Percentiles rank a stretch among this genome's conserved stretches.
Evolutionary conservation across 2,329 filamentous ascomycete genomes (phyloP).

Genomic region (Trichoderma polysporum): DNA sequence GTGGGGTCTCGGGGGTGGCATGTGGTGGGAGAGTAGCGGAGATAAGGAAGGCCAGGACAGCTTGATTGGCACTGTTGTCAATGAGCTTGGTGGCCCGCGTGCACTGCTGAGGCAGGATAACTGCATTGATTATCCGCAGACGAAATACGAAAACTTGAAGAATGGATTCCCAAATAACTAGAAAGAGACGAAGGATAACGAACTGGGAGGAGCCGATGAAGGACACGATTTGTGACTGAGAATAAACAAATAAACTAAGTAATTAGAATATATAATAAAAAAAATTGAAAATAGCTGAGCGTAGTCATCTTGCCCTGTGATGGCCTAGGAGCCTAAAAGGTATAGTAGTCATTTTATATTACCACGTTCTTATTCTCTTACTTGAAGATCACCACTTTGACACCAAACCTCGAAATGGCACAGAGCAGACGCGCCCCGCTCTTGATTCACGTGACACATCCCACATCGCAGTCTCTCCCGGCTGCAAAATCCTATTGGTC

Average conservation of each 20-base stretch:
- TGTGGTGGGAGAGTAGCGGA: slow-evolving; percentile 94
- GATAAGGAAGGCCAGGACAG: slow-evolving; percentile 67
- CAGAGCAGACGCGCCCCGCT: slow-evolving; percentile 18
- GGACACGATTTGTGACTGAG: not conserved
- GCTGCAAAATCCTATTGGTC: slow-evolving; percentile 22
- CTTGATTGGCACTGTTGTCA: slow-evolving; percentile 65
- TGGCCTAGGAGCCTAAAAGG: no score
- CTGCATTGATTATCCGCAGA: slow-evolving; percentile 61
- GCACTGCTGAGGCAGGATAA: slow-evolving; percentile 56
- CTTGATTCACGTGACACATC: slow-evolving; percentile 23
- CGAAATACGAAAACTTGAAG: slow-evolving; percentile 69
- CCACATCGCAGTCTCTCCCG: slow-evolving; percentile 11
- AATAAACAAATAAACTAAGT: not conserved
- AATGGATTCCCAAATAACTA: slow-evolving; percentile 53
- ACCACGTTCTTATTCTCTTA: not conserved
- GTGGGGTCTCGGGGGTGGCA: slow-evolving; percentile 74
- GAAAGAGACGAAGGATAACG: not conserved
- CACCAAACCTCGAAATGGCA: not conserved
- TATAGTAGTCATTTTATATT: not conserved
- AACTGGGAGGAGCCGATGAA: not conserved
- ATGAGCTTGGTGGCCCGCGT: slow-evolving; percentile 53
- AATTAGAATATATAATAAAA: not conserved
- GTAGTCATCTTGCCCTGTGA: not conserved
- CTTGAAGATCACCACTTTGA: not conserved
- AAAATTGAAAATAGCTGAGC: not conserved